phyloP scores from a whole-genome alignment of 352 stramenopile genomes.

The Phytophthora agathidicida region DNA sequence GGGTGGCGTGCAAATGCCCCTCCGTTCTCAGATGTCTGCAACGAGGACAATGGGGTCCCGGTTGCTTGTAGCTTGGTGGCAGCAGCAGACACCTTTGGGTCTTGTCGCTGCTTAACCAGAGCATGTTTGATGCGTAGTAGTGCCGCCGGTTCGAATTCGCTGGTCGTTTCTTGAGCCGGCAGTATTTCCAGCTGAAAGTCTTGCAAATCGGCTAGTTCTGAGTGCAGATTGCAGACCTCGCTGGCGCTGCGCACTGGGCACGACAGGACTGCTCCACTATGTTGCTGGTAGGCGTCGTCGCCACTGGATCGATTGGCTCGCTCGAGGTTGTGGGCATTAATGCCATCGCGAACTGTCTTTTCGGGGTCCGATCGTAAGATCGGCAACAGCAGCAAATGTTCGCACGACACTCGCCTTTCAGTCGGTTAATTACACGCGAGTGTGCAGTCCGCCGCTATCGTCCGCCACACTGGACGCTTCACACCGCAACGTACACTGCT shows the following conservation, averaged over 20 bases:
- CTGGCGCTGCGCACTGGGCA: too few species aligned
- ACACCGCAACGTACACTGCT: conserved; percentile 7
- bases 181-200: neutral
- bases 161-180: conserved; percentile 15
- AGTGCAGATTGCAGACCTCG: conserved; percentile 4
- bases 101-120: too few species aligned
- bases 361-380: conserved; percentile 23
- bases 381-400: too few species aligned
- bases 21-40: too few species aligned
- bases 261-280: too few species aligned
- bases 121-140: too few species aligned
- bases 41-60: too few species aligned
- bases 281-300: too few species aligned
- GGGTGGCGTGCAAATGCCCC: too few species aligned
- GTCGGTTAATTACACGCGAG: conserved; percentile 27
- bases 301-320: conserved; percentile 7
- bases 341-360: conserved; percentile 18
- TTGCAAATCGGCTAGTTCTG: conserved; percentile 12
- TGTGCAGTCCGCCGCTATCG: neutral
- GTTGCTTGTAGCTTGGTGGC: too few species aligned
- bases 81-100: too few species aligned
- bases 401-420: conserved; percentile 13
- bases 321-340: neutral
- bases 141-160: conserved; percentile 7
- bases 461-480: conserved; percentile 5